These are phyloP conservation scores for Malus sieversii DNA, from an alignment of 306 rosid species.

Conservation along the genomic window DNA sequence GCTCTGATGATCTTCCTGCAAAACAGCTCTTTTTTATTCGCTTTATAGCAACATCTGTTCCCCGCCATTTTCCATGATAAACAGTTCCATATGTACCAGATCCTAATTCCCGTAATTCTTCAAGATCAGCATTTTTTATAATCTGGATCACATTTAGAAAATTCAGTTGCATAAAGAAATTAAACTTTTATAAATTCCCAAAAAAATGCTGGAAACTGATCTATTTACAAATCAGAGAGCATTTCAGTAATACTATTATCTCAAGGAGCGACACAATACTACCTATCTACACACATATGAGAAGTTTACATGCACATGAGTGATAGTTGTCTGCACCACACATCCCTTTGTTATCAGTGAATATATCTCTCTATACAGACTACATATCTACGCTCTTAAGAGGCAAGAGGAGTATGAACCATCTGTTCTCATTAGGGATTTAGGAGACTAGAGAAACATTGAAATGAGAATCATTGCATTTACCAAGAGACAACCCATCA, in stretches of 20 bases:
- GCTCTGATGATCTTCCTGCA: conserved; percentile 24
- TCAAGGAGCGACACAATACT: neutral
- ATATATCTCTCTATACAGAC: neutral
- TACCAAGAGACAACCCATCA: neutral
- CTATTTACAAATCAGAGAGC: neutral
- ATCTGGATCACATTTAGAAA: conserved; percentile 12
- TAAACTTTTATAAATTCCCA: neutral
- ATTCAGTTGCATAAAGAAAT: conserved; percentile 5
- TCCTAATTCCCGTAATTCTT: conserved; percentile 26
- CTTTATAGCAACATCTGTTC: conserved; percentile 28
- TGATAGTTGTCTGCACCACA: neutral
- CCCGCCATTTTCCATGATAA: conserved; percentile 29
- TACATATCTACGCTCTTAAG: neutral
- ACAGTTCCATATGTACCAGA: conserved; percentile 36
- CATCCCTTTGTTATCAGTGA: neutral
- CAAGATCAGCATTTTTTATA: conserved; percentile 27
- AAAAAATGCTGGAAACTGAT: neutral
- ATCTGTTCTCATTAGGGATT: neutral
- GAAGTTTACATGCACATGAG: neutral
- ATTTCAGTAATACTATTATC: neutral
- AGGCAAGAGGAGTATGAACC: neutral
- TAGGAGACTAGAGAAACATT: neutral
- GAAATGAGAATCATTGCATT: neutral
- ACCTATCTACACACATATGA: neutral
- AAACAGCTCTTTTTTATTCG: conserved; percentile 28